Percentiles rank a stretch among this genome's conserved stretches.
Evolutionary conservation across 2,329 filamentous ascomycete genomes (phyloP).

Genomic region (Sporothrix sp.): DNA sequence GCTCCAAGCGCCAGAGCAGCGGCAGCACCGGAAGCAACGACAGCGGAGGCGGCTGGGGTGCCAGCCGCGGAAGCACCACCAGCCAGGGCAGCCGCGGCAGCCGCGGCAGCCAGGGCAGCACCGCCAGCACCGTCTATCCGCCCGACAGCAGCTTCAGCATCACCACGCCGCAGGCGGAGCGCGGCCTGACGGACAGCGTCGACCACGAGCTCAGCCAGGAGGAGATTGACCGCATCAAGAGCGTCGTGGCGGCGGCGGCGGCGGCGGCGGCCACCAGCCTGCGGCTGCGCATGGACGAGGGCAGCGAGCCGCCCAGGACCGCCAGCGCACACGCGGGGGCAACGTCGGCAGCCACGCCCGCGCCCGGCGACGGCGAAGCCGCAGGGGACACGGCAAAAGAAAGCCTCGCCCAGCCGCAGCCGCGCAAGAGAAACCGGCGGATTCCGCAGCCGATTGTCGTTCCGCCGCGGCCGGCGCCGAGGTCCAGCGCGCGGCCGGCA

Average conservation of each 20-base stretch:
- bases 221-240: conserved; percentile 44
- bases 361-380: too few species aligned
- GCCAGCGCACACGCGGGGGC: not conserved
- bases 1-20: not conserved
- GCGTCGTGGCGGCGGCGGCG: conserved; percentile 28
- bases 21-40: not conserved
- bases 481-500: not conserved
- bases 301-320: not conserved
- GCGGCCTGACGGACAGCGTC: conserved; percentile 9
- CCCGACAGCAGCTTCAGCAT: conserved; percentile 22
- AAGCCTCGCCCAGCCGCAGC: not conserved
- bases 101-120: not conserved
- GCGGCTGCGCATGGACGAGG: conserved; percentile 5
- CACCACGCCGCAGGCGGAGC: conserved; percentile 13
- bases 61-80: not conserved
- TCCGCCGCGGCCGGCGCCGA: conserved; percentile 2
- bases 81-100: not conserved
- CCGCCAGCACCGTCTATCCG: conserved; percentile 15
- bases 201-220: conserved; percentile 20
- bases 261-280: conserved; percentile 7
- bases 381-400: not conserved
- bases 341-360: too few species aligned
- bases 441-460: conserved; percentile 29
- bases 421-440: conserved; percentile 4
- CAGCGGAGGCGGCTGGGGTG: too few species aligned